Conservation (phyloP, 192 early-diverging fungal species). For the Rhizophlyctis rosea region DNA sequence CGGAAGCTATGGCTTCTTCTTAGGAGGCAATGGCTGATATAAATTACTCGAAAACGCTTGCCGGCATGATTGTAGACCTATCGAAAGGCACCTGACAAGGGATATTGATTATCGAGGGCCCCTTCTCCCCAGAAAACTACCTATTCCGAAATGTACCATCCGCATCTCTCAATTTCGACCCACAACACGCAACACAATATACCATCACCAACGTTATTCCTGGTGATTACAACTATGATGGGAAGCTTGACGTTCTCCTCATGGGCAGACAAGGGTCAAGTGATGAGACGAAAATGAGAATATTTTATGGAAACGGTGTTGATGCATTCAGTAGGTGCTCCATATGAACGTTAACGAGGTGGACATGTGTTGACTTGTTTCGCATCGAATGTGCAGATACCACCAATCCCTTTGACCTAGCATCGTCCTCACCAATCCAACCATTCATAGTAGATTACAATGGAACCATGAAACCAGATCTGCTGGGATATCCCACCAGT, state of each 20-base stretch:
- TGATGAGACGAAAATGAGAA: slow-evolving; percentile 46
- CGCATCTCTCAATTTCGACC: slow-evolving; percentile 30
- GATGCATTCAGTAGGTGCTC: slow-evolving; percentile 51
- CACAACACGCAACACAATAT: slow-evolving; percentile 17
- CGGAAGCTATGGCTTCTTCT: no score
- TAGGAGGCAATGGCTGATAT: background rate
- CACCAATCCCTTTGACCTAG: slow-evolving; percentile 7
- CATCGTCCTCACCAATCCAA: slow-evolving; percentile 31
- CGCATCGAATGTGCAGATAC: slow-evolving; percentile 4
- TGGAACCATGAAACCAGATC: slow-evolving; percentile 59
- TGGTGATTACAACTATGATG: slow-evolving; percentile 89
- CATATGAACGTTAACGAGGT: background rate
- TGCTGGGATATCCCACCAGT: slow-evolving; percentile 44
- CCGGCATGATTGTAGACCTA: background rate
- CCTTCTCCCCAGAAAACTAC: slow-evolving; percentile 16
- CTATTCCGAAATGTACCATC: slow-evolving; percentile 55
- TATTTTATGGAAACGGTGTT: slow-evolving; percentile 71
- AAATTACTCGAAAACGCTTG: slow-evolving; percentile 5
- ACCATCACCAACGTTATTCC: slow-evolving; percentile 73
- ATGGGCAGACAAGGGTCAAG: slow-evolving; percentile 54
- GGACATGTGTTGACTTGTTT: slow-evolving; percentile 1
- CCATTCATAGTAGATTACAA: slow-evolving; percentile 62
- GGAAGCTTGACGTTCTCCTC: slow-evolving; percentile 76
- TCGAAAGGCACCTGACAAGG: background rate
- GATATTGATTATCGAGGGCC: slow-evolving; percentile 5